These are phyloP conservation scores for Apophysomyces elegans DNA, from an alignment of 371 early-diverging fungal species.

Conservation along the genomic window DNA sequence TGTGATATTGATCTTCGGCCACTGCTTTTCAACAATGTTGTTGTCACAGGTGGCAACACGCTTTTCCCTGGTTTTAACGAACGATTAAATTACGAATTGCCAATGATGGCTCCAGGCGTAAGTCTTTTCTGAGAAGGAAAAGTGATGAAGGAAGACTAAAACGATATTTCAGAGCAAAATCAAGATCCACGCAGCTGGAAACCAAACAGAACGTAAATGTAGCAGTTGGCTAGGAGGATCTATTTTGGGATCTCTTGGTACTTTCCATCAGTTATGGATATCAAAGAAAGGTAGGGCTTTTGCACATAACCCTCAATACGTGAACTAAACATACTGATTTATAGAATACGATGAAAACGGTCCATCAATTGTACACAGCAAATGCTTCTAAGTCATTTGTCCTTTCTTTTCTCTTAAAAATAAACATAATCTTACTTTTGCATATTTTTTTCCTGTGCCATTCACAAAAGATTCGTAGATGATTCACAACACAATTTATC, in stretches of 20 bases:
- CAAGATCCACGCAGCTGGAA: slow-evolving; percentile 81
- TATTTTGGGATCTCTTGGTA: slow-evolving; percentile 91
- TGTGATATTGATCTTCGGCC: slow-evolving; percentile 92
- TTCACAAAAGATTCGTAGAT: neutral
- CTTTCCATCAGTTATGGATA: slow-evolving; percentile 98
- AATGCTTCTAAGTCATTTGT: slow-evolving; percentile 49
- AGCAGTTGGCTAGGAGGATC: slow-evolving; percentile 98
- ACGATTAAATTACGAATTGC: slow-evolving; percentile 77
- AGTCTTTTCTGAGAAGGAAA: slow-evolving; percentile 20
- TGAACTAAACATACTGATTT: neutral
- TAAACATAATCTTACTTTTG: neutral
- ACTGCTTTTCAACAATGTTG: slow-evolving; percentile 77
- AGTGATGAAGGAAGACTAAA: neutral
- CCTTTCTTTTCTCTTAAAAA: slow-evolving; percentile 2
- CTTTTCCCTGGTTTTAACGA: slow-evolving; percentile 88
- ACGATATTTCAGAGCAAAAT: slow-evolving; percentile 63
- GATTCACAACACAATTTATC: neutral
- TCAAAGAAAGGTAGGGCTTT: slow-evolving; percentile 61
- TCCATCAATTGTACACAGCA: slow-evolving; percentile 82
- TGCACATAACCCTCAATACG: neutral
- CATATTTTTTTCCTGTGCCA: no score
- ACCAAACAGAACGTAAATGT: slow-evolving; percentile 82
- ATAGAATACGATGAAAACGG: slow-evolving; percentile 93
- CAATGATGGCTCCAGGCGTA: slow-evolving; percentile 76
- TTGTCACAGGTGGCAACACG: slow-evolving; percentile 91